Base-by-base conservation (phyloP, 2,329 filamentous ascomycete genomes). In the Cephalotrichum gorgonifer region DNA sequence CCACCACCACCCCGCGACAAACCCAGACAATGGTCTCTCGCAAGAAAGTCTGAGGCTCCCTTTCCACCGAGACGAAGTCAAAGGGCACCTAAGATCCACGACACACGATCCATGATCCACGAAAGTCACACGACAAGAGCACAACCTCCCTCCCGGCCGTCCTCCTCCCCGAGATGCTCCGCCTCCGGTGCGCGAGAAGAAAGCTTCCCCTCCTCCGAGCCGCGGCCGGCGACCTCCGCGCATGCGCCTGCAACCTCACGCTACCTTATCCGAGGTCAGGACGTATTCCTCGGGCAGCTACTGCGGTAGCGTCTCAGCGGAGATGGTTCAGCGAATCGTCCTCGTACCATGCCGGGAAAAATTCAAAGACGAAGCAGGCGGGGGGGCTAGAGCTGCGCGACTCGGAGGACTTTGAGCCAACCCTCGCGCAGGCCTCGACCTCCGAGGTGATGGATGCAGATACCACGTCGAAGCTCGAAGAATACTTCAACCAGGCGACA, bases 121-220 rank as follows among this genome's bases (percentile, higher is more conserved):
- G 30, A 20, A 39, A 39, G 11, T 3, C 35, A n/a, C n/a, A 39
- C 35, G 17, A 22, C n/a, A 20, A 7, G 3, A 9, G n/a, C 35
- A 39, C 35, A 22, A 39, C 15, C 35, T 20, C 35, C n/a, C n/a
- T n/a, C n/a, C n/a, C n/a, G n/a, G n/a, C n/a, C n/a, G n/a, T n/a
- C n/a, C n/a, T n/a, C n/a, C n/a, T n/a, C 28, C 22, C 22, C 23
- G 41, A 27, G 25, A 48, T 48, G 46, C 46, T 48, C 17, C 46
- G 46, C 38, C 46, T 48, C n/a, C 46, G 46, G 15, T 22, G 38
- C 17, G n/a, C 25, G 9, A 41, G 35, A 38, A 17, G 26, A 26
- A 31, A 27, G 26, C 26, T 20, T 11, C 43, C 46, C 14, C 27
- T 48, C 27, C 35, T 43, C 17, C 25, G 23, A 6, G 25, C 38